A percentile compares a stretch with the other conserved stretches of the same genome.
Conservation (phyloP, 352 stramenopile genomes). For the Elongisporangium anandrum region DNA sequence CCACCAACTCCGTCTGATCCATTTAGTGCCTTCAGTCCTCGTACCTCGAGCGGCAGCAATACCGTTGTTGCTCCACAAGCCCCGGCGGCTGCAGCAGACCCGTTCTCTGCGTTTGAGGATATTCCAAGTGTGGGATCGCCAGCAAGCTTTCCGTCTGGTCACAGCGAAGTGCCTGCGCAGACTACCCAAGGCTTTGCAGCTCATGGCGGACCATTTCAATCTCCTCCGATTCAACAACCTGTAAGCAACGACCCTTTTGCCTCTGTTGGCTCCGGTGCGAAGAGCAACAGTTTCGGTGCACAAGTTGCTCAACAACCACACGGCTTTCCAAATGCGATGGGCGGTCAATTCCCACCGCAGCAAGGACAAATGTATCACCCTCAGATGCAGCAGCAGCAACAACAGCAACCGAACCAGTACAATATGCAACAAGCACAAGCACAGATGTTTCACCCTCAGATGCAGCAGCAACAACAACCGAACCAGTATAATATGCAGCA, state of each 20-base stretch:
- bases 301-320: constrained; percentile 15
- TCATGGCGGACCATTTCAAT: neutral
- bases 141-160: neutral
- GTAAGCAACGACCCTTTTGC: constrained; percentile 43
- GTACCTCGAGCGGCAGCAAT: constrained; percentile 7
- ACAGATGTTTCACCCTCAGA: neutral
- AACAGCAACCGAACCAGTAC: constrained; percentile 1
- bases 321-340: constrained; percentile 16
- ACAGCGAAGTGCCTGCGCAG: neutral
- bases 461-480: neutral
- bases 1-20: constrained; percentile 10
- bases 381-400: constrained; percentile 23
- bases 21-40: constrained; percentile 18
- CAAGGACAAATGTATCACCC: constrained; percentile 14
- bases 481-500: neutral
- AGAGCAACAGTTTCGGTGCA: constrained; percentile 22
- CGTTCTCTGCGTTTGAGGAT: constrained; percentile 64
- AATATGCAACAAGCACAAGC: neutral
- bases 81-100: constrained; percentile 21
- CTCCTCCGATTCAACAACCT: constrained; percentile 7
- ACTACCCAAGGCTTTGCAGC: neutral
- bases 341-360: constrained; percentile 10
- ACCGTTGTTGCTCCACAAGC: constrained; percentile 6
- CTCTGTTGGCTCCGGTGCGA: constrained; percentile 21
- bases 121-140: constrained; percentile 1